phyloP scores from a whole-genome alignment of 352 stramenopile species.

The Phytophthora hybrid region DNA sequence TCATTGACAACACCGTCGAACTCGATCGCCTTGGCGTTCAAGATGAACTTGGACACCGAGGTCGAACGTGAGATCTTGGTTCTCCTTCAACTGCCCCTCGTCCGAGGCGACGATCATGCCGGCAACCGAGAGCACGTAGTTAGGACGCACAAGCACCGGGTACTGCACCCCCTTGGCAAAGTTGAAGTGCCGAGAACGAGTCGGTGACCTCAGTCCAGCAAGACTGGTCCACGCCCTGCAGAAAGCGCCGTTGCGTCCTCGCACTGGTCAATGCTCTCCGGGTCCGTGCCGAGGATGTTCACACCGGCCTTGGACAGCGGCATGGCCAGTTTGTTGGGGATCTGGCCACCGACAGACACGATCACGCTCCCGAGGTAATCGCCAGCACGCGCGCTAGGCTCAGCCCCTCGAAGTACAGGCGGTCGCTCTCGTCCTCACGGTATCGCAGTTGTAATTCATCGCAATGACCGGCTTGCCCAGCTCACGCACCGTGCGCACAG shows the following conservation, averaged over 20 bases:
- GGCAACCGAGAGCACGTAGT: conserved; percentile 96
- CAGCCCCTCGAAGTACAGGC: conserved; percentile 99
- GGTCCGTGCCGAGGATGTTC: conserved; percentile 96
- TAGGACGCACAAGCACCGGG: conserved; percentile 96
- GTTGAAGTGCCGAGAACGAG: conserved; percentile 84
- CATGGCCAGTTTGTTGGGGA: conserved; percentile 98
- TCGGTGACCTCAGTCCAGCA: conserved; percentile 93
- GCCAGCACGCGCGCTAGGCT: conserved; percentile 97
- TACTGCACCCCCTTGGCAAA: conserved; percentile 94
- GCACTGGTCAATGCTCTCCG: conserved; percentile 96
- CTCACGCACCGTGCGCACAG: conserved; percentile 94
- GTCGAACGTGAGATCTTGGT: conserved; percentile 96
- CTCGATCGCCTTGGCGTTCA: conserved; percentile 99
- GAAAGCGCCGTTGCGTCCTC: conserved; percentile 97
- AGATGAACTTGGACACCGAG: conserved; percentile 98
- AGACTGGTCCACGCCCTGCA: conserved; percentile 97
- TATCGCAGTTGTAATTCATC: conserved; percentile 99
- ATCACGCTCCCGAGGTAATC: conserved; percentile 96
- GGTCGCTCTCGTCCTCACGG: conserved; percentile 99
- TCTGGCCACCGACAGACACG: conserved; percentile 98
- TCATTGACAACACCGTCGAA: conserved; percentile 98
- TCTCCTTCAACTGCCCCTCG: conserved; percentile 85
- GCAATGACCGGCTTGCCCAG: conserved; percentile 97
- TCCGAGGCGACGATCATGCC: conserved; percentile 97
- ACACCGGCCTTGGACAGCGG: conserved; percentile 93